Conservation (phyloP, 225 moss, liverwort and hornwort species). For the Bryoerythrophyllum caledonicum region DNA sequence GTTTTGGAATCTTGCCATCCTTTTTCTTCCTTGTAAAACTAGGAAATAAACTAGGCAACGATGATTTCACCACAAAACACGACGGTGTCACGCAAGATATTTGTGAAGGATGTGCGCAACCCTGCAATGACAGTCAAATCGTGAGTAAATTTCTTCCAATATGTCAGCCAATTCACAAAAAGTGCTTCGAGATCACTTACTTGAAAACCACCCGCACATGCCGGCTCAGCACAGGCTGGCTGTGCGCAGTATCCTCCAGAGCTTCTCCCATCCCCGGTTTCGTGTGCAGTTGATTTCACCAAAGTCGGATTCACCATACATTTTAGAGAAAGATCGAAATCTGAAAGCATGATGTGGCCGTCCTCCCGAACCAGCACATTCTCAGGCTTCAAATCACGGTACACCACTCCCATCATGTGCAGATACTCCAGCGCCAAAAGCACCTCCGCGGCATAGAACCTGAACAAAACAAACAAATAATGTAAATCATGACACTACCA, state of each 20-base stretch:
- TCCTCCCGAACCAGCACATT: conserved; percentile 94
- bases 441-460: conserved; percentile 95
- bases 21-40: conserved; percentile 64
- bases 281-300: conserved; percentile 51
- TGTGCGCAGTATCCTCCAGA: conserved; percentile 46
- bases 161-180: not conserved
- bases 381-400: conserved; percentile 96
- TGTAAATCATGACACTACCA: not conserved
- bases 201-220: conserved; percentile 55
- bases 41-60: conserved; percentile 56
- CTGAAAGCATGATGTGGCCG: conserved; percentile 96
- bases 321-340: conserved; percentile 92
- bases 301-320: conserved; percentile 86
- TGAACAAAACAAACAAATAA: conserved; percentile 24
- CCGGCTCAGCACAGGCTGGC: conserved; percentile 57
- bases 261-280: conserved; percentile 49
- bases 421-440: conserved; percentile 91
- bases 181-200: conserved; percentile 24
- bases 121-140: conserved; percentile 24
- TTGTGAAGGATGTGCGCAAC: conserved; percentile 51
- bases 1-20: conserved; percentile 42
- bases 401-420: conserved; percentile 99
- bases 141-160: conserved; percentile 8
- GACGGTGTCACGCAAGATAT: conserved; percentile 57
- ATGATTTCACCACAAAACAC: conserved; percentile 58